These are phyloP conservation scores for Mucor irregularis DNA, from an alignment of 371 early-diverging fungal species.

Conservation along the genomic window DNA sequence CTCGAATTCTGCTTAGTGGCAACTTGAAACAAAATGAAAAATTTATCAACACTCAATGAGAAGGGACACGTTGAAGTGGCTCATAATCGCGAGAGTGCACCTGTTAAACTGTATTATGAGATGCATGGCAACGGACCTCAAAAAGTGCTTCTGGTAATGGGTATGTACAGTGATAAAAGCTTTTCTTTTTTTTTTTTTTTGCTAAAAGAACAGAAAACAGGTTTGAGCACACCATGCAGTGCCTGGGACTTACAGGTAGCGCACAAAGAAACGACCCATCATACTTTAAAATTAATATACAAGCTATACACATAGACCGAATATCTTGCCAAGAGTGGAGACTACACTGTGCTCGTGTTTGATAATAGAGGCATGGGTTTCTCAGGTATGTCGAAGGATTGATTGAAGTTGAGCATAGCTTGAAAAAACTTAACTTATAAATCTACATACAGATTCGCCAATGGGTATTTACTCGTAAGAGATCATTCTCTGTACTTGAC, in stretches of 20 bases:
- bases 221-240: conserved; percentile 38
- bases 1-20: too few species aligned
- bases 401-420: too few species aligned
- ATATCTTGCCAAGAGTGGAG: conserved; percentile 55
- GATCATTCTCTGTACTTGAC: neutral
- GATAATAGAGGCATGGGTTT: conserved; percentile 81
- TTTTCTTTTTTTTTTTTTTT: too few species aligned
- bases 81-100: conserved; percentile 10
- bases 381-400: conserved; percentile 37
- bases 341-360: conserved; percentile 74
- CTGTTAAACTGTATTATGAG: conserved; percentile 64
- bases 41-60: conserved; percentile 1
- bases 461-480: conserved; percentile 32
- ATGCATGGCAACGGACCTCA: conserved; percentile 69
- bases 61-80: conserved; percentile 34
- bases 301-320: conserved; percentile 43
- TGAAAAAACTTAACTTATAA: neutral
- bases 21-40: neutral
- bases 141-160: conserved; percentile 67
- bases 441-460: conserved; percentile 16
- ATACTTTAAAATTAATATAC: too few species aligned
- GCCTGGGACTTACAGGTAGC: conserved; percentile 45
- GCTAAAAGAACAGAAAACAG: too few species aligned
- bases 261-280: too few species aligned
- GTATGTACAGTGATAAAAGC: conserved; percentile 8